A percentile compares a stretch with the other conserved stretches of the same genome.
Conservation (phyloP, 2,329 filamentous ascomycete genomes). For the Fusarium buharicum region DNA sequence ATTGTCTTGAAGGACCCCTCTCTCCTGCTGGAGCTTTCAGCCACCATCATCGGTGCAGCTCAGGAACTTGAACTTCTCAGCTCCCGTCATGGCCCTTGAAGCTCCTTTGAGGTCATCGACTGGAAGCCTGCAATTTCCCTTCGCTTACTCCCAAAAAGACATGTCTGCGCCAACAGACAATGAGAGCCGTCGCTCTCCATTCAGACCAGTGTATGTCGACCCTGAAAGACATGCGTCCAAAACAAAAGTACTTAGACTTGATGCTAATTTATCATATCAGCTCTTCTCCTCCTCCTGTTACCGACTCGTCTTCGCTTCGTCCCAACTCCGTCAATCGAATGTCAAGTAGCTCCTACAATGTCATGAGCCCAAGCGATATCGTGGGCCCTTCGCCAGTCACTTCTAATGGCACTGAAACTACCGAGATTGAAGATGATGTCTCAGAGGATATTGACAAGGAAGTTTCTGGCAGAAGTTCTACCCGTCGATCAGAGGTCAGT, state of each 20-base stretch:
- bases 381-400: slow-evolving; percentile 87
- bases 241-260: not conserved
- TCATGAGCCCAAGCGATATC: slow-evolving; percentile 72
- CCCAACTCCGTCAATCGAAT: slow-evolving; percentile 62
- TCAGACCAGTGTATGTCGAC: slow-evolving; percentile 62
- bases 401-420: slow-evolving; percentile 83
- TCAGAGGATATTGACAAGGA: slow-evolving; percentile 66
- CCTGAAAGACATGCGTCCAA: not conserved
- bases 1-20: slow-evolving; percentile 19
- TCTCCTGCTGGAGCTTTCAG: slow-evolving; percentile 22
- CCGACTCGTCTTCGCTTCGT: slow-evolving; percentile 62
- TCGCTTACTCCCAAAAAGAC: slow-evolving; percentile 59
- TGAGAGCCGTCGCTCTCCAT: slow-evolving; percentile 59
- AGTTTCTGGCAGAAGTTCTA: slow-evolving; percentile 17
- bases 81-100: slow-evolving; percentile 52
- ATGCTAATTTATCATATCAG: slow-evolving; percentile 39
- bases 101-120: slow-evolving; percentile 71
- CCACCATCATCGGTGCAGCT: slow-evolving; percentile 25
- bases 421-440: slow-evolving; percentile 84
- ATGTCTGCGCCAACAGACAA: slow-evolving; percentile 67
- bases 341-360: slow-evolving; percentile 61
- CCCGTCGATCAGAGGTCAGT: slow-evolving; percentile 49
- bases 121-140: slow-evolving; percentile 56
- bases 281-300: slow-evolving; percentile 51
- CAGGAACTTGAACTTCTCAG: slow-evolving; percentile 12